phyloP scores from a whole-genome alignment of 2,329 filamentous ascomycete species.

The Paecilomyces sp. region DNA sequence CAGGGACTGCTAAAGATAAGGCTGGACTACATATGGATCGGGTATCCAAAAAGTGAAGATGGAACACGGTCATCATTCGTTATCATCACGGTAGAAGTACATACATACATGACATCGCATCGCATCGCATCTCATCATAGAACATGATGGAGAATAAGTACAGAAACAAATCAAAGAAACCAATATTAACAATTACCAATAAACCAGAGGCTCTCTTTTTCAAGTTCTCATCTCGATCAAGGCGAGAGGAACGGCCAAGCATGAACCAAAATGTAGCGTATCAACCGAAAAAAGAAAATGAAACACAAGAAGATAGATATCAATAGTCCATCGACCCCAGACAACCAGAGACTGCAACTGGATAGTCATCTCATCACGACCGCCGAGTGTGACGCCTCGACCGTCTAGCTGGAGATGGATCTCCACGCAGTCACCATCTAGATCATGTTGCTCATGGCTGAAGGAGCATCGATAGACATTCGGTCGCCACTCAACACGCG shows the following conservation, averaged over 20 bases:
- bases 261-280: neutral
- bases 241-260: neutral
- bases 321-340: neutral
- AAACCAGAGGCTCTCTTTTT: neutral
- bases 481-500: slow-evolving; percentile 34
- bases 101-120: slow-evolving; percentile 5
- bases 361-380: neutral
- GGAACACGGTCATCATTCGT: slow-evolving; percentile 6
- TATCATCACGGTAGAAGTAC: slow-evolving; percentile 7
- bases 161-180: neutral
- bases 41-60: neutral
- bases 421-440: slow-evolving; percentile 6
- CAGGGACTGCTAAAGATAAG: no score
- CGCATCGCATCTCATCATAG: slow-evolving; percentile 3
- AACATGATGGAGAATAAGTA: neutral
- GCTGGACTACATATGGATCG: no score
- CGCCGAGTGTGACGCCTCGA: neutral
- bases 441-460: slow-evolving; percentile 38
- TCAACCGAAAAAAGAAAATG: slow-evolving; percentile 1
- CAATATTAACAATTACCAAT: slow-evolving; percentile 3
- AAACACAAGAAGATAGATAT: neutral
- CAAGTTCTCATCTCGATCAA: neutral
- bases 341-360: neutral
- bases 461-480: slow-evolving; percentile 39
- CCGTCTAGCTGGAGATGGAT: neutral